A percentile compares a stretch with the other conserved stretches of the same genome.
Conservation (phyloP, 169 alveolate genomes). For the Perkinsus marinus region DNA sequence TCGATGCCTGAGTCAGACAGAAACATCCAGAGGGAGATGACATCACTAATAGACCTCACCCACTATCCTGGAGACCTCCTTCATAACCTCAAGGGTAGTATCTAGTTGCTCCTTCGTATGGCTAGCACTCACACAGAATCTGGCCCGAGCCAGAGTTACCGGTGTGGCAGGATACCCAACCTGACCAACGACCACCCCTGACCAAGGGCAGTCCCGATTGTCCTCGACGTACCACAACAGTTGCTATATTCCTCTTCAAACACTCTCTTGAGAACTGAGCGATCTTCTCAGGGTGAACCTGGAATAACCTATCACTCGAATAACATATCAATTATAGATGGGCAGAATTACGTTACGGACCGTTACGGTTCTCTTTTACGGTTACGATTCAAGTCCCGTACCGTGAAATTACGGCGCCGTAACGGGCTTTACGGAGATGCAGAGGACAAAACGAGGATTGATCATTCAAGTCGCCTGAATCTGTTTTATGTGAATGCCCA, state of each 20-base stretch:
- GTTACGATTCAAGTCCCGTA: too few relatives aligned
- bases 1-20: neutral
- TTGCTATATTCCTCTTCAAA: neutral
- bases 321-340: too few relatives aligned
- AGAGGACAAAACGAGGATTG: too few relatives aligned
- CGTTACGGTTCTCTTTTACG: too few relatives aligned
- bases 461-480: too few relatives aligned
- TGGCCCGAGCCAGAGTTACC: slow-evolving; percentile 2
- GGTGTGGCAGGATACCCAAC: slow-evolving; percentile 4
- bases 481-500: too few relatives aligned
- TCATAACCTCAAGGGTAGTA: neutral
- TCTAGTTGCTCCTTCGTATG: slow-evolving; percentile 2
- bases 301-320: neutral
- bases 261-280: neutral
- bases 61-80: neutral
- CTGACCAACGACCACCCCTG: neutral
- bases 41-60: neutral
- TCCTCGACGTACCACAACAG: neutral
- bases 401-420: too few relatives aligned
- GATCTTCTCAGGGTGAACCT: neutral
- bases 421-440: too few relatives aligned
- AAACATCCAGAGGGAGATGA: too few relatives aligned
- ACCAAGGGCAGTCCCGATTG: neutral
- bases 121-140: slow-evolving; percentile 3
- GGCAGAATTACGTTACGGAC: too few relatives aligned